These are phyloP conservation scores for Gyromitra esculenta DNA, from an alignment of 2,329 filamentous ascomycete genomes.

Conservation along the genomic window DNA sequence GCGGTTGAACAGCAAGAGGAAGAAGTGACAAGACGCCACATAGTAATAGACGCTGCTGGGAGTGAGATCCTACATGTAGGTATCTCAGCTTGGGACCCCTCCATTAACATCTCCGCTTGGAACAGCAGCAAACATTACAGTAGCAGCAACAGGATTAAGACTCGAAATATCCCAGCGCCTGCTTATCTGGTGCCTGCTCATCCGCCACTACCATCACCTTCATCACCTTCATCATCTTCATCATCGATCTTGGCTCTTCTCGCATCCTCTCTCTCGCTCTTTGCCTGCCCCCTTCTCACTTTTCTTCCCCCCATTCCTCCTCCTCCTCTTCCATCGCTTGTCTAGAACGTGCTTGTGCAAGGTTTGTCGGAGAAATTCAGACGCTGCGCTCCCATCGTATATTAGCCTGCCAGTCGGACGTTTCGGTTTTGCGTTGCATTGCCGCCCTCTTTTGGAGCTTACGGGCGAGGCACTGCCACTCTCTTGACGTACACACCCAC, in stretches of 20 bases:
- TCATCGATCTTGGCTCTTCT: background rate
- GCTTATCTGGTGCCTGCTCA: constrained; percentile 35
- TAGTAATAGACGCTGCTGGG: constrained; percentile 13
- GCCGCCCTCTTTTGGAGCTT: constrained; percentile 40
- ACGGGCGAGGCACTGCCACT: constrained; percentile 52
- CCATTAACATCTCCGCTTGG: constrained; percentile 26
- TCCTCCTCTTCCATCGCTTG: constrained; percentile 22
- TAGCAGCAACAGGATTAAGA: constrained; percentile 19
- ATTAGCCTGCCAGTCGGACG: constrained; percentile 30
- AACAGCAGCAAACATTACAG: constrained; percentile 23
- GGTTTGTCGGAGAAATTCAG: constrained; percentile 15
- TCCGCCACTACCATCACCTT: constrained; percentile 29
- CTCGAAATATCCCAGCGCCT: constrained; percentile 34
- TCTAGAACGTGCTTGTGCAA: constrained; percentile 9
- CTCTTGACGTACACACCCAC: constrained; percentile 42
- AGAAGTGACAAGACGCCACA: constrained; percentile 34
- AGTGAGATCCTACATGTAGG: constrained; percentile 1
- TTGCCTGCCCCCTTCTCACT: constrained; percentile 3
- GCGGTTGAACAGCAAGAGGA: constrained; percentile 5
- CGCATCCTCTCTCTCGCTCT: background rate
- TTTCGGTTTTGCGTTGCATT: constrained; percentile 45
- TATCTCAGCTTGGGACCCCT: constrained; percentile 44
- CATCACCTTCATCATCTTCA: constrained; percentile 21
- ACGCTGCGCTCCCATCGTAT: constrained; percentile 25
- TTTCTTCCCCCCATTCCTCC: constrained; percentile 6